phyloP scores from a whole-genome alignment of 257 asterid genomes.

The Cinchona pubescens region DNA sequence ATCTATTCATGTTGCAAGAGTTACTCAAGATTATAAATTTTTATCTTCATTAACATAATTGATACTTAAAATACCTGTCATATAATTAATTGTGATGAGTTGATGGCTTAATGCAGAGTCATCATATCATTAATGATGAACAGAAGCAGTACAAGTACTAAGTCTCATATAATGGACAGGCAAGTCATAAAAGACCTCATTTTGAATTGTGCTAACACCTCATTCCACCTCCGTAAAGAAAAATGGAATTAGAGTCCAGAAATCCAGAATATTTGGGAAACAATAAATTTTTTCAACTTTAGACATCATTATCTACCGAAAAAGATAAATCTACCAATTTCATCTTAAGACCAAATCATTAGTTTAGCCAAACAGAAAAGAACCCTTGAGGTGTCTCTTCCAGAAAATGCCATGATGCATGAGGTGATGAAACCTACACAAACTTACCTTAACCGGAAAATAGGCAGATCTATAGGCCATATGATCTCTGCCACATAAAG shows the following conservation, averaged over 20 bases:
- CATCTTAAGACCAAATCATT: neutral
- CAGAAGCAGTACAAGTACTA: neutral
- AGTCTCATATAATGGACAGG: neutral
- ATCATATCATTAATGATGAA: neutral
- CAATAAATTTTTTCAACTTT: no score
- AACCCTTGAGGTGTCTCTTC: no score
- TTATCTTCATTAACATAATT: neutral
- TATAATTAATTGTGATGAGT: neutral
- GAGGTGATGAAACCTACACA: neutral
- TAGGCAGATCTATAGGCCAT: constrained; percentile 98
- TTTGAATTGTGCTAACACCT: neutral
- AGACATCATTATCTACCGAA: no score
- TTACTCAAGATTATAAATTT: neutral
- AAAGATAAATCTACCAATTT: no score
- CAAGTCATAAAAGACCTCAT: neutral
- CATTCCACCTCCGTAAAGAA: neutral
- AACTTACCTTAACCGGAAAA: constrained; percentile 85
- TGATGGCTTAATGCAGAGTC: neutral
- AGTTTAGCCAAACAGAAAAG: neutral
- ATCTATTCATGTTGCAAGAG: neutral
- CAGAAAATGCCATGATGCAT: neutral
- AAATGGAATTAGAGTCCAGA: neutral
- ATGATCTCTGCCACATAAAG: constrained; percentile 96
- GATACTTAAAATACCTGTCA: neutral
- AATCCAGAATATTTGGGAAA: neutral